Conservation (phyloP, 768 basidiomycete genomes). For the Mycena chlorophos region DNA sequence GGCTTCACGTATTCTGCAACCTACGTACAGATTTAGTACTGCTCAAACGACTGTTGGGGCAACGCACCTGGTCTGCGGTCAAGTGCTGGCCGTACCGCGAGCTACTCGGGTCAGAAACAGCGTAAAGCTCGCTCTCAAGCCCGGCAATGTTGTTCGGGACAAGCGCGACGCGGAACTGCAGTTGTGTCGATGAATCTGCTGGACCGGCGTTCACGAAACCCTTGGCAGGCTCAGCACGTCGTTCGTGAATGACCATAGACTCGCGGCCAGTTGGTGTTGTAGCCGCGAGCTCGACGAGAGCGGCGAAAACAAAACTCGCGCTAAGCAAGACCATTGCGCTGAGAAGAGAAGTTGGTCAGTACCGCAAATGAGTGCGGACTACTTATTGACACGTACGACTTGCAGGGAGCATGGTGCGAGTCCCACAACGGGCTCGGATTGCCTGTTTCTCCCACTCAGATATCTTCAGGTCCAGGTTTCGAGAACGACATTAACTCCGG, state of each 20-base stretch:
- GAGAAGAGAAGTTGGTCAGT: no score
- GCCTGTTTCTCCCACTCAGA: no score
- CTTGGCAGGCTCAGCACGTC: slow-evolving; percentile 11
- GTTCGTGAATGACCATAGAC: slow-evolving; percentile 20
- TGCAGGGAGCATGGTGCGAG: no score
- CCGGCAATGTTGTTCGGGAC: slow-evolving; percentile 29
- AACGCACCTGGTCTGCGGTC: slow-evolving; percentile 19
- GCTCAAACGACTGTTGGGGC: background rate
- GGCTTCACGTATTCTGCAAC: slow-evolving; percentile 3
- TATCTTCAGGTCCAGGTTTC: no score
- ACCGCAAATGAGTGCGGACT: no score
- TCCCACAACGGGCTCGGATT: no score
- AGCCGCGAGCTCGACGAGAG: slow-evolving; percentile 8
- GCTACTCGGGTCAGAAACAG: slow-evolving; percentile 30
- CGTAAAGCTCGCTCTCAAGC: slow-evolving; percentile 21
- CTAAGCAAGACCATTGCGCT: no score
- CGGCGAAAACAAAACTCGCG: no score
- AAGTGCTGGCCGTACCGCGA: slow-evolving; percentile 28
- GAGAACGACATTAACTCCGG: no score
- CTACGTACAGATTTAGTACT: background rate
- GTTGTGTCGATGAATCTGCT: slow-evolving; percentile 8
- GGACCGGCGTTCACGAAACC: slow-evolving; percentile 24
- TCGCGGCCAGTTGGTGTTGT: slow-evolving; percentile 10
- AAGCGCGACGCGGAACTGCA: slow-evolving; percentile 40
- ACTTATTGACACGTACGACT: no score